These are phyloP conservation scores for Ogataea ganodermae DNA, from an alignment of 805 yeast genomes.

Conservation along the genomic window DNA sequence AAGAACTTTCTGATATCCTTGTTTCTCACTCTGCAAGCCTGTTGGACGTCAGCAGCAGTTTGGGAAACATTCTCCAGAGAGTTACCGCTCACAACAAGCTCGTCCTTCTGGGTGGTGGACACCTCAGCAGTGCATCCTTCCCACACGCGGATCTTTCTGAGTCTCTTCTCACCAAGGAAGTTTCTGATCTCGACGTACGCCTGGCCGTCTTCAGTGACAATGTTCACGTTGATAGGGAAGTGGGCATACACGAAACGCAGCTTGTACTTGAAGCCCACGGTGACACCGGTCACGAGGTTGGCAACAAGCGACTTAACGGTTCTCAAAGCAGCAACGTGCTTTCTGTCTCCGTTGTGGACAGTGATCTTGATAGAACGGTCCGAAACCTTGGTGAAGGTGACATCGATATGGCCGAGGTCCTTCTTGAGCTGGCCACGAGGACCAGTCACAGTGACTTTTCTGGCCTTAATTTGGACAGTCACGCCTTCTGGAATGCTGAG, in stretches of 20 bases:
- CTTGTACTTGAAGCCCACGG: conserved; percentile 99
- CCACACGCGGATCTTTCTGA: conserved; percentile 80
- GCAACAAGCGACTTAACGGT: conserved; percentile 93
- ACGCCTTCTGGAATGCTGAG: conserved; percentile 87
- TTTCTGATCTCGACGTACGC: conserved; percentile 93
- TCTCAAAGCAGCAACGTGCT: conserved; percentile 99
- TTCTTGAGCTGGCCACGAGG: conserved; percentile 95
- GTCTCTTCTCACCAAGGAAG: conserved; percentile 99
- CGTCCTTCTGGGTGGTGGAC: conserved; percentile 89
- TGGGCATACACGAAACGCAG: conserved; percentile 99
- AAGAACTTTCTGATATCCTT: conserved; percentile 99
- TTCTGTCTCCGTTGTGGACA: conserved; percentile 99
- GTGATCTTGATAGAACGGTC: conserved; percentile 78
- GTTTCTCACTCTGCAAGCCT: conserved; percentile 97
- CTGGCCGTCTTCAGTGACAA: conserved; percentile 74
- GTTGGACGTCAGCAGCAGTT: conserved; percentile 97
- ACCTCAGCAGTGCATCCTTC: conserved; percentile 88
- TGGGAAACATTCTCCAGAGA: conserved; percentile 97
- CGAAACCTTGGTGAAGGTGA: conserved; percentile 80
- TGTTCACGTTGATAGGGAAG: conserved; percentile 99
- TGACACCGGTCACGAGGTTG: conserved; percentile 97
- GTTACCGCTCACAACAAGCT: conserved; percentile 90
- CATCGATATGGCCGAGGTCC: conserved; percentile 92
- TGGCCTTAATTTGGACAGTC: conserved; percentile 85
- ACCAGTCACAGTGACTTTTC: conserved; percentile 87